Conservation (phyloP, 495 filamentous ascomycete genomes). For the Tuber borchii region DNA sequence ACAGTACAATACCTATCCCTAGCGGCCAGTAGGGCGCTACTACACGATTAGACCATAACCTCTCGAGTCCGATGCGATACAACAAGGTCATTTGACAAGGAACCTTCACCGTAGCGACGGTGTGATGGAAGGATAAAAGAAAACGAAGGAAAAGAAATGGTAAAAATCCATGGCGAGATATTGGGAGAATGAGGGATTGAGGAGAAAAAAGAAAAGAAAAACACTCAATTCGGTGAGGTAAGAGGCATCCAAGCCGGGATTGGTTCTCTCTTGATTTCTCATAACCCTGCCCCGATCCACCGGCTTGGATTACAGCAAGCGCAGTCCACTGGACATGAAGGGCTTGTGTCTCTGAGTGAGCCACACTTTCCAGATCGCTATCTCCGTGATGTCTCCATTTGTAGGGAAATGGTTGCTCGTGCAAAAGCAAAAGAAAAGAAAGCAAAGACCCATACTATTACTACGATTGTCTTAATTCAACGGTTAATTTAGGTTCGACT, state of each 20-base stretch:
- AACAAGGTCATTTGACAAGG: slow-evolving; percentile 20
- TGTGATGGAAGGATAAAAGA: neutral
- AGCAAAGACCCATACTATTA: neutral
- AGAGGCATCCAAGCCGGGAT: slow-evolving; percentile 24
- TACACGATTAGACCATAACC: slow-evolving; percentile 19
- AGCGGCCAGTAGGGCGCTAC: slow-evolving; percentile 6
- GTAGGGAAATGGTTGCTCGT: neutral
- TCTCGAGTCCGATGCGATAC: neutral
- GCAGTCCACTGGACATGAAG: slow-evolving; percentile 16
- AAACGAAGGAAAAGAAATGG: slow-evolving; percentile 8
- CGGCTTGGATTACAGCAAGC: slow-evolving; percentile 29
- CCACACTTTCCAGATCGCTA: slow-evolving; percentile 22
- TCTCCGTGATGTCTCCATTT: slow-evolving; percentile 21
- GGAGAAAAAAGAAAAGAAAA: slow-evolving; percentile 14
- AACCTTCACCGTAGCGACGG: slow-evolving; percentile 1
- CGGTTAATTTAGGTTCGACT: slow-evolving; percentile 1
- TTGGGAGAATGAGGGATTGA: slow-evolving; percentile 14
- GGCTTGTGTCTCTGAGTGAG: slow-evolving; percentile 12
- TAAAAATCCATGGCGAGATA: slow-evolving; percentile 6
- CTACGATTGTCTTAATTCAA: neutral
- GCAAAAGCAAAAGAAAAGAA: neutral
- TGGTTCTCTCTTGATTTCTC: slow-evolving; percentile 15
- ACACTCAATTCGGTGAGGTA: slow-evolving; percentile 28
- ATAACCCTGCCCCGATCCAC: slow-evolving; percentile 33
- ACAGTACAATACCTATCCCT: neutral